Evolutionary conservation across 139 green algal species (phyloP), one percentile per base, ranked within the genome.

Genomic region (Closterium sp.): DNA sequence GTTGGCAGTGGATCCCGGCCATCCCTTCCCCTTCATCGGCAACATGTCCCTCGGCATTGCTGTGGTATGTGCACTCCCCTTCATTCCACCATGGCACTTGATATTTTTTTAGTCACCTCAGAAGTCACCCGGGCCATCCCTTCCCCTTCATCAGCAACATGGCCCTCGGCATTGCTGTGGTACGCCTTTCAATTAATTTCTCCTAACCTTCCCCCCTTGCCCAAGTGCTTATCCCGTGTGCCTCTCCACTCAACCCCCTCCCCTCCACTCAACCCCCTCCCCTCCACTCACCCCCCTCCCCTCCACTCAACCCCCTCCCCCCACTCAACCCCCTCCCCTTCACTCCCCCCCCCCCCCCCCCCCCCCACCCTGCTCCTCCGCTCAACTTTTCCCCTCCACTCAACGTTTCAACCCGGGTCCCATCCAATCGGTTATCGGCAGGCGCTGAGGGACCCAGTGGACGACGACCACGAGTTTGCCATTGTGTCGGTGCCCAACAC

Each of bases 11-110:
- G 96, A 97, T 84, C 96, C 96, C 24, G 95, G 94, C 28, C 96
- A 97, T 89, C 96, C 96, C 31, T 97, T 97, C 94, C 96, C 96
- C 9, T 96, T 94, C 91, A 86, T 97, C 6, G 84, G 86, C 32
- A 95, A 94, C 62, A 89, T 95, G n/a, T 93, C 91, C 31, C 86
- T 97, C 31, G 93, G 91, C 79, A 92, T 97, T 17, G 95, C 95
- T 29, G 94, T 97, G 86, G 79, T 95, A 29, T 4, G 91, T n/a
- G 89, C 21, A 38, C 34, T 27, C 19, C 19, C 27, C 28, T 89
- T 31, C 31, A 13, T 89, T 11, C 62, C 4, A 38, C 96, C 73
- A n/a, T n/a, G n/a, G n/a, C n/a, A n/a, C n/a, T n/a, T n/a, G n/a
- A n/a, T n/a, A n/a, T n/a, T n/a, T n/a, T n/a, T n/a, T n/a, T n/a